Evolutionary conservation across 2,329 filamentous ascomycete genomes (phyloP).

Genomic region (Elsinoe batatas): DNA sequence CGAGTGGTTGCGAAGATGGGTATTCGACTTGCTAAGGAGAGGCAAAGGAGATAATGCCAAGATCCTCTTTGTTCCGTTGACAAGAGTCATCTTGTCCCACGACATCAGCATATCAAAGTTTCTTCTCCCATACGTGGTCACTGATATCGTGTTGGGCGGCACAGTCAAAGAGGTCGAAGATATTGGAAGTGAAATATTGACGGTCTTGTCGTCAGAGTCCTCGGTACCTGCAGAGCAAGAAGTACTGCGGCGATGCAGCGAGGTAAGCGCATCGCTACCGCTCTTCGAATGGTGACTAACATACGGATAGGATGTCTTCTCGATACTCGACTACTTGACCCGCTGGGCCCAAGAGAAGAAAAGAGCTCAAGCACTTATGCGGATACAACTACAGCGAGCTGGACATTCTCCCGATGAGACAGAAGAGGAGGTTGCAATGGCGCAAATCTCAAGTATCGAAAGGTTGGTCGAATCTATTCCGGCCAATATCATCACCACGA

Average conservation of each 20-base stretch:
- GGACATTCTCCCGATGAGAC: slow-evolving; percentile 36
- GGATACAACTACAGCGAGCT: slow-evolving; percentile 34
- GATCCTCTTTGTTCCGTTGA: slow-evolving; percentile 70
- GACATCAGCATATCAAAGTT: slow-evolving; percentile 82
- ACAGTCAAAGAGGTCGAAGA: slow-evolving; percentile 53
- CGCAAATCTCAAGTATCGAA: slow-evolving; percentile 57
- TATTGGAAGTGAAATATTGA: slow-evolving; percentile 63
- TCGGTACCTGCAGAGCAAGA: slow-evolving; percentile 52
- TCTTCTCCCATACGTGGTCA: slow-evolving; percentile 72
- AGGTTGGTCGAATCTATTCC: slow-evolving; percentile 60
- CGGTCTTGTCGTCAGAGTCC: slow-evolving; percentile 58
- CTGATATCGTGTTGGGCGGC: slow-evolving; percentile 73
- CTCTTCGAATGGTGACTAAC: neutral
- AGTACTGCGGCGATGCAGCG: slow-evolving; percentile 73
- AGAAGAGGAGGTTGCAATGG: slow-evolving; percentile 43
- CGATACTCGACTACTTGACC: slow-evolving; percentile 81
- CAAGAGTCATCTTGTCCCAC: slow-evolving; percentile 72
- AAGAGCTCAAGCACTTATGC: slow-evolving; percentile 35
- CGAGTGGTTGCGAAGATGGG: slow-evolving; percentile 72
- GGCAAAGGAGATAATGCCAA: slow-evolving; percentile 64
- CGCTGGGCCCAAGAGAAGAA: slow-evolving; percentile 78
- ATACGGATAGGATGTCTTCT: slow-evolving; percentile 65
- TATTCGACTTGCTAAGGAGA: slow-evolving; percentile 71
- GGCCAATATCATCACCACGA: slow-evolving; percentile 62
- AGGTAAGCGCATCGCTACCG: slow-evolving; percentile 47